phyloP scores from a whole-genome alignment of 2,329 filamentous ascomycete genomes.

The Trichoderma cornu-damae region DNA sequence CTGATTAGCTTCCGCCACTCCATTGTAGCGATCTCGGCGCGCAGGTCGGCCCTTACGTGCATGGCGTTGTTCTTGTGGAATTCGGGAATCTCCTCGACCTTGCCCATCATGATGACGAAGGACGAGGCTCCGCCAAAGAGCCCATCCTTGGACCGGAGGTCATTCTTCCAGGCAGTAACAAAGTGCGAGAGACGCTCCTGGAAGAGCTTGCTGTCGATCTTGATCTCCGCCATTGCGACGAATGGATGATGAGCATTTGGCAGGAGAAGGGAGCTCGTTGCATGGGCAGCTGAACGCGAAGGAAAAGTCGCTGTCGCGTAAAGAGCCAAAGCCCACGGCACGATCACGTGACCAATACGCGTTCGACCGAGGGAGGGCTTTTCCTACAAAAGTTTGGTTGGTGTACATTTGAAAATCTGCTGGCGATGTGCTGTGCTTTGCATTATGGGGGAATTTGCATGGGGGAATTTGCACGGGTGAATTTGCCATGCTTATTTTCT shows the following conservation, averaged over 20 bases:
- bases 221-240: conserved; percentile 70
- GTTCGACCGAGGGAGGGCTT: not conserved
- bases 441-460: too few relatives aligned
- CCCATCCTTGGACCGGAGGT: conserved; percentile 81
- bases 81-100: conserved; percentile 79
- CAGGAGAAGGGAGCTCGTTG: conserved; percentile 25
- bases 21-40: not conserved
- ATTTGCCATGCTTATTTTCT: too few relatives aligned
- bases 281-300: conserved; percentile 33
- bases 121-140: conserved; percentile 83
- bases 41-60: conserved; percentile 59
- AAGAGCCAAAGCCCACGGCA: conserved; percentile 28
- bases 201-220: conserved; percentile 90
- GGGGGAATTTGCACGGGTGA: too few relatives aligned
- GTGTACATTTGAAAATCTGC: not conserved
- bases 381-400: too few relatives aligned
- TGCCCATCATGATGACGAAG: conserved; percentile 88
- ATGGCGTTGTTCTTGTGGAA: conserved; percentile 96
- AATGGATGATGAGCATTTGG: conserved; percentile 29
- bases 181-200: conserved; percentile 88
- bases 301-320: conserved; percentile 39
- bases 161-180: conserved; percentile 88
- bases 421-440: too few relatives aligned
- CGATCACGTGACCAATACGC: conserved; percentile 9
- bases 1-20: not conserved